These are phyloP conservation scores for Colletotrichum limetticola DNA, from an alignment of 2,329 filamentous ascomycete genomes.

Conservation along the genomic window DNA sequence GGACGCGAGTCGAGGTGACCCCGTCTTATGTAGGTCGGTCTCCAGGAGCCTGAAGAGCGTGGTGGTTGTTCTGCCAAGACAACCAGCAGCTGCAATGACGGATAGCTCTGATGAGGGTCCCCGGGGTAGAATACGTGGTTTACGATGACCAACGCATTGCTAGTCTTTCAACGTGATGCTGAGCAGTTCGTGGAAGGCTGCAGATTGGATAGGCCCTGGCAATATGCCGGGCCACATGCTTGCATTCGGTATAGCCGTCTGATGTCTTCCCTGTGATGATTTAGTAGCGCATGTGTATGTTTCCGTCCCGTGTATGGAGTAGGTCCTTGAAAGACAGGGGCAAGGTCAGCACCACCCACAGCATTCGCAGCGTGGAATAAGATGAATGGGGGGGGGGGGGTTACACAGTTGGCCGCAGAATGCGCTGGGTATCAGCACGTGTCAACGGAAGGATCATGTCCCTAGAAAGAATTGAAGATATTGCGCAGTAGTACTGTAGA, in stretches of 20 bases:
- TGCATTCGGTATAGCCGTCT: constrained; percentile 26
- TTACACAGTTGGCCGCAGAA: neutral
- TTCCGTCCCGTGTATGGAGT: neutral
- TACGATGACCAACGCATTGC: neutral
- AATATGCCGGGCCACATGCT: constrained; percentile 22
- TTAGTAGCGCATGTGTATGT: neutral
- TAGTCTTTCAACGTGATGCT: neutral
- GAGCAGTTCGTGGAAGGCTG: neutral
- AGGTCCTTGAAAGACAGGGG: neutral
- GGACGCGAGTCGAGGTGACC: neutral
- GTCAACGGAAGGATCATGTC: neutral
- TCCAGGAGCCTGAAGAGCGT: neutral
- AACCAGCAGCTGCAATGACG: neutral
- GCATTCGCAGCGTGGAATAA: neutral
- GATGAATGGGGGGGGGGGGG: neutral
- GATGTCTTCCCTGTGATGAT: neutral
- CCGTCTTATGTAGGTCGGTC: constrained; percentile 25
- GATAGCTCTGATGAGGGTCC: neutral
- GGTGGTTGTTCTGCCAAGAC: constrained; percentile 20
- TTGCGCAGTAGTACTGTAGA: too few relatives aligned
- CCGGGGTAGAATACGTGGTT: neutral
- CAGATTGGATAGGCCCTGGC: neutral
- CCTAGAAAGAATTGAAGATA: too few relatives aligned
- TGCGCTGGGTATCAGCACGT: constrained; percentile 18
- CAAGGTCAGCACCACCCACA: neutral